Base-by-base conservation (phyloP, 371 early-diverging fungal genomes). In the Mucor irregularis region DNA sequence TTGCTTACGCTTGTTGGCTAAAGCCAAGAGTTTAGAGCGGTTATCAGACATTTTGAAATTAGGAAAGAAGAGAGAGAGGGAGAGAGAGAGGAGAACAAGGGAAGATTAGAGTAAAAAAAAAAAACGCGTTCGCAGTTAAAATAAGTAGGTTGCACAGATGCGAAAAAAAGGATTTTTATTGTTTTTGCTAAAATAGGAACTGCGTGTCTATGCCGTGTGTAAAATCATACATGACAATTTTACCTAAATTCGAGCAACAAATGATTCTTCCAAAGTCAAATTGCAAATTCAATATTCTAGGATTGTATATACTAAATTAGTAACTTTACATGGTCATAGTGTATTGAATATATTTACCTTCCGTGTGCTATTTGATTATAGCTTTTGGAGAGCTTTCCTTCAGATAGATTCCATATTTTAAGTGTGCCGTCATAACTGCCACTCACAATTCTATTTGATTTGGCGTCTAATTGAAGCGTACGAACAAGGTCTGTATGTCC, bases 361-460 rank as follows among this genome's bases (percentile, higher is more conserved):
- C 69, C 83, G 79, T 50, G 82, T 46, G 78, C 87, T 77, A 61
- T 82, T 81, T 59, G 84, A 64, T 56, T 70, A 58, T 73, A 82
- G 57, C 54, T 80, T 71, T 53, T 69, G 63, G 50, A 81, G 25
- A 56, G 76, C 29, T 31, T 73, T 0, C 87, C 89, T 7, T 76
- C 76, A 25, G 79, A 70, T 26, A 85, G 64, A 51, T 89, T 85
- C 90, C 92, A 94, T 16, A 94, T 83, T 65, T 91, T 92, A 54
- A 96, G 76, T 3, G 88, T 83, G 56, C 90, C 90, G 66, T 96
- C 94, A 67, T 93, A 92, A 5, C 86, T 79, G 5, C 93, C 93
- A 35, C 85, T 84, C 14, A 93, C 88, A 24, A 94, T 81, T 8
- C 84, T 58, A 30, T 87, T 82, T 49, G 50, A 47, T 16, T 48